Evolutionary conservation across 2,329 filamentous ascomycete species (phyloP).

Genomic region (Stachybotrys chartarum): DNA sequence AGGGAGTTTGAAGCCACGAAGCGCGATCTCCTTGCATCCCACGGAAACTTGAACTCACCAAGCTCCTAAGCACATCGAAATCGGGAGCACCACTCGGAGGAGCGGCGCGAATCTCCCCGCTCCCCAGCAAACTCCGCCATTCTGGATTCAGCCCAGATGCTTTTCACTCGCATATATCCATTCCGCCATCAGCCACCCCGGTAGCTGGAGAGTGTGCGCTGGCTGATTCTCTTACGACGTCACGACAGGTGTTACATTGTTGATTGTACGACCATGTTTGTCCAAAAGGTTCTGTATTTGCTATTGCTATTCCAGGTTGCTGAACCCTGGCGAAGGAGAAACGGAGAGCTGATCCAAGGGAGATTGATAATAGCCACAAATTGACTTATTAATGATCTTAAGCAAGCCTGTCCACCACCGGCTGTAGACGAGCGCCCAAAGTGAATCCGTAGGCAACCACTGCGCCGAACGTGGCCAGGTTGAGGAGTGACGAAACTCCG

Average conservation of each 20-base stretch:
- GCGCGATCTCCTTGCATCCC: conserved; percentile 34
- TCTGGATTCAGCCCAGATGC: conserved; percentile 9
- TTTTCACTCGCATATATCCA: conserved; percentile 6
- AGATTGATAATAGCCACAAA: neutral
- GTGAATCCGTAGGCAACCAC: conserved; percentile 73
- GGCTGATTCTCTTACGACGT: neutral
- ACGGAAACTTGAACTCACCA: conserved; percentile 3
- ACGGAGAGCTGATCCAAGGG: neutral
- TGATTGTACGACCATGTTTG: neutral
- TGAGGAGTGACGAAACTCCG: conserved; percentile 72
- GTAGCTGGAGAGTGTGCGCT: neutral
- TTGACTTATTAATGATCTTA: conserved; percentile 6
- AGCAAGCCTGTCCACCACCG: conserved; percentile 10
- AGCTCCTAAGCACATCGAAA: neutral
- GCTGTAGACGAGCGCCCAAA: conserved; percentile 56
- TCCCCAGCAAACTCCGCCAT: neutral
- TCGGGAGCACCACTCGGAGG: neutral
- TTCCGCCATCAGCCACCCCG: neutral
- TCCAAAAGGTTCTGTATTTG: neutral
- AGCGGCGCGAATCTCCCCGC: no score
- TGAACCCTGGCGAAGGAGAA: neutral
- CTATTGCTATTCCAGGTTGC: neutral
- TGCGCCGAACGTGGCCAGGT: conserved; percentile 62
- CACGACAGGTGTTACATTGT: neutral
- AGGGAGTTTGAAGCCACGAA: conserved; percentile 40